A percentile compares a stretch with the other conserved stretches of the same genome.
Conservation (phyloP, 495 filamentous ascomycete genomes). For the Hyaloscypha hepaticicola region DNA sequence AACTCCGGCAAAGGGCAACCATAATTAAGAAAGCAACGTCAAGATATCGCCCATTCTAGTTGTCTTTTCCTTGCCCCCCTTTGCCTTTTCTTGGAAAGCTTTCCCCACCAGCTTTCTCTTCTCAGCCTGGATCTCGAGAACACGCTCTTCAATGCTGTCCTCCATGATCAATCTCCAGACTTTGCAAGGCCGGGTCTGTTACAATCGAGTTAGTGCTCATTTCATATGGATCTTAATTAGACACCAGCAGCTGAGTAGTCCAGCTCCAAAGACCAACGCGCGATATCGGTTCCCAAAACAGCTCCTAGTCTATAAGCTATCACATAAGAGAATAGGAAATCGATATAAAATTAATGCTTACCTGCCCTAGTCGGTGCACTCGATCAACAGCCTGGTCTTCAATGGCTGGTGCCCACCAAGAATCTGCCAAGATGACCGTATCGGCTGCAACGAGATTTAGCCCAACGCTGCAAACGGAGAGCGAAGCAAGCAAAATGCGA, state of each 20-base stretch:
- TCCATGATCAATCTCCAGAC: constrained; percentile 86
- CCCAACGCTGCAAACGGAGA: constrained; percentile 83
- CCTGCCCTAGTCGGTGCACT: constrained; percentile 82
- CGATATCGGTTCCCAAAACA: too few species aligned
- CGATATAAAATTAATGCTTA: too few species aligned
- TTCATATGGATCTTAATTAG: too few species aligned
- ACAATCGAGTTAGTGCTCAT: too few species aligned
- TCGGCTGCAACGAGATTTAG: constrained; percentile 88
- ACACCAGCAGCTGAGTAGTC: too few species aligned
- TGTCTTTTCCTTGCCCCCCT: constrained; percentile 29
- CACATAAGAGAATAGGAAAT: too few species aligned
- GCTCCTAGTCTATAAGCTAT: too few species aligned
- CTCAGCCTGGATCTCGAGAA: constrained; percentile 75
- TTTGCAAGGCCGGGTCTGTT: constrained; percentile 71
- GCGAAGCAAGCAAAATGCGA: constrained; percentile 77
- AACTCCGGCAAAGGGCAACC: neutral
- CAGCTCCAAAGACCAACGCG: too few species aligned
- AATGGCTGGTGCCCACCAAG: constrained; percentile 87
- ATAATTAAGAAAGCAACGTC: constrained; percentile 23
- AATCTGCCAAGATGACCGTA: constrained; percentile 80
- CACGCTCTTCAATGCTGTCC: constrained; percentile 79
- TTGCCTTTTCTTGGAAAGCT: constrained; percentile 63
- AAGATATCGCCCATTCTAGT: constrained; percentile 34
- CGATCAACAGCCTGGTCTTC: constrained; percentile 94
- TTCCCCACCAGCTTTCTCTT: constrained; percentile 78